Base-by-base conservation (phyloP, 176 grass and related monocot genomes). In the Typha latifolia region DNA sequence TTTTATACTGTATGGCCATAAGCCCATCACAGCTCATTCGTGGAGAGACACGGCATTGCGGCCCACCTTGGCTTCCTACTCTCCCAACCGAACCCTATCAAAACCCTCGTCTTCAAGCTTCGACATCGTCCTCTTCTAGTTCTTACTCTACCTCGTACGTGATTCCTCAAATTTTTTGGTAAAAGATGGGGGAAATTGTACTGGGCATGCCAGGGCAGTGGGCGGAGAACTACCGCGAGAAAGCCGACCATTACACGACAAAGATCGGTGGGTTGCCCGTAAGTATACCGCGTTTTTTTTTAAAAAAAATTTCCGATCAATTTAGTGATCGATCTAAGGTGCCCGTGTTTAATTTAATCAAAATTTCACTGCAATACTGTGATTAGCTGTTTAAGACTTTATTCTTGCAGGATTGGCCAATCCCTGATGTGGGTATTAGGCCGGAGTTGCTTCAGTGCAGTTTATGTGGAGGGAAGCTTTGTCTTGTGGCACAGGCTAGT, bases 221-320 rank as follows among this genome's bases (percentile, higher is more conserved):
- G 89, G 85, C 94, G 24, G 72, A 84, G 63, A 74, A 93, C 63
- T 83, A 82, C 64, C 73, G 85, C 22, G 89, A 97, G 75, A 90
- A 81, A 66, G 83, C 85, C 61, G 94, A 97, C 65, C 83, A 93
- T 78, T 99, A 87, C 78, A 93, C 89, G n/a, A 97, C 79, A 26
- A 99, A 99, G 69, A 93, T 99, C 12, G 94, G 94, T 24, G 94
- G 94, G 56, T 32, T 81, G 13, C 83, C 89, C 32, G 86, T 99
- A 77, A 32, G 76, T 78, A 12, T 43, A 10, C 37, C 37, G 37
- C 37, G 37, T 14, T 49, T 12, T 18, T 29, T 52, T 0, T 0
- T n/a, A n/a, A n/a, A n/a, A n/a, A n/a, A n/a, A n/a, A n/a, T 1
- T 69, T 11, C 68, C 78, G 2, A n/a, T 50, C 19, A 64, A 11